A percentile compares a stretch with the other conserved stretches of the same genome.
Conservation (phyloP, 2,329 filamentous ascomycete genomes). For the Trichoderma polysporum region DNA sequence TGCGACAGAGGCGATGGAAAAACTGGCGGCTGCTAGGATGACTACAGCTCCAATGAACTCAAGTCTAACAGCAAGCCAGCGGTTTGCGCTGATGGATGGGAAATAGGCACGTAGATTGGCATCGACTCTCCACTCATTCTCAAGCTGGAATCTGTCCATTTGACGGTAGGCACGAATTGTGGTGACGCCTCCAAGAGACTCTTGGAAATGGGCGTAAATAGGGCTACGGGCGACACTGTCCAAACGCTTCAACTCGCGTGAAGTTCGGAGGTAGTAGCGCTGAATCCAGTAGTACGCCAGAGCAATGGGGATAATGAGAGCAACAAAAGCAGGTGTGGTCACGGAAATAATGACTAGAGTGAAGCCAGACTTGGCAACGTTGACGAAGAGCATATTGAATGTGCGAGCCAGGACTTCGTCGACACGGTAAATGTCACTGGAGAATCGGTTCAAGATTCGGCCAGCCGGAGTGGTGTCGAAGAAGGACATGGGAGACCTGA, state of each 20-base stretch:
- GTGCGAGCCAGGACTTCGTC: constrained; percentile 93
- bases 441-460: constrained; percentile 96
- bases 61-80: constrained; percentile 92
- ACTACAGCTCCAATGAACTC: constrained; percentile 95
- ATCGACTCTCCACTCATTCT: constrained; percentile 98
- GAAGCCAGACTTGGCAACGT: constrained; percentile 72
- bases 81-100: constrained; percentile 88
- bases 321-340: constrained; percentile 75
- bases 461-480: constrained; percentile 97
- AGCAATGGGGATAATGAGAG: constrained; percentile 77
- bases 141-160: constrained; percentile 79
- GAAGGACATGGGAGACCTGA: constrained; percentile 97
- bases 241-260: constrained; percentile 90
- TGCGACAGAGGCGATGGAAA: constrained; percentile 78
- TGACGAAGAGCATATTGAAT: constrained; percentile 94
- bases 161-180: constrained; percentile 96
- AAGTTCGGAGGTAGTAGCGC: constrained; percentile 94
- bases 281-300: constrained; percentile 90
- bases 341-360: constrained; percentile 83
- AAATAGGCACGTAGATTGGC: constrained; percentile 93
- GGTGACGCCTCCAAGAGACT: constrained; percentile 88
- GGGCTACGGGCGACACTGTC: constrained; percentile 95
- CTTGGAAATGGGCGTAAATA: constrained; percentile 98
- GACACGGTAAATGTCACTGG: constrained; percentile 76
- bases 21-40: constrained; percentile 81